These are phyloP conservation scores for Xerocomellus chrysenteron DNA, from an alignment of 768 basidiomycete species.

Conservation along the genomic window DNA sequence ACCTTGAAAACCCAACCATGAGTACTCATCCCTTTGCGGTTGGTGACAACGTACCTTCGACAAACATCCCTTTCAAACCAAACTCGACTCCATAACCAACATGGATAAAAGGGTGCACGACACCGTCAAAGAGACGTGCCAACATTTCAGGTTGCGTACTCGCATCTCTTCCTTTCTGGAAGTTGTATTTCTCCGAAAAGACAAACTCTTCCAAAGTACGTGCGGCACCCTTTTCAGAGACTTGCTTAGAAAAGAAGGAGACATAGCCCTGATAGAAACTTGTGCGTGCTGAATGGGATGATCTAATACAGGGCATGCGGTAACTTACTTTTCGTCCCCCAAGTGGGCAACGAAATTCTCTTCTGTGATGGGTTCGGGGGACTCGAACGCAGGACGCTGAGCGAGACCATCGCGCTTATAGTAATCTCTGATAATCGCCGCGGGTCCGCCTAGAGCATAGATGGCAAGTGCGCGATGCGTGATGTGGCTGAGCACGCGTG, in stretches of 20 bases:
- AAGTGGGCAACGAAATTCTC: slow-evolving; percentile 26
- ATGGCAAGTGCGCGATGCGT: slow-evolving; percentile 31
- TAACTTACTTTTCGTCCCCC: slow-evolving; percentile 24
- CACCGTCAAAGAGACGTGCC: slow-evolving; percentile 43
- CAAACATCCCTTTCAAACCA: slow-evolving; percentile 55
- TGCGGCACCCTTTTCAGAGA: slow-evolving; percentile 17
- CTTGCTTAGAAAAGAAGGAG: slow-evolving; percentile 21
- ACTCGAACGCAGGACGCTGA: slow-evolving; percentile 24
- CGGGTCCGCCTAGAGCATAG: slow-evolving; percentile 29
- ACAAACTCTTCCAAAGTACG: slow-evolving; percentile 27
- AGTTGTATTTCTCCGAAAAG: slow-evolving; percentile 32
- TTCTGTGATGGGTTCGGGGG: slow-evolving; percentile 26
- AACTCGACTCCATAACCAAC: slow-evolving; percentile 64
- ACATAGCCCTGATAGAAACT: slow-evolving; percentile 32
- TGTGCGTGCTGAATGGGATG: not conserved
- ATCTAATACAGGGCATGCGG: not conserved
- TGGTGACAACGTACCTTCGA: slow-evolving; percentile 47
- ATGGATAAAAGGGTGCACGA: slow-evolving; percentile 66
- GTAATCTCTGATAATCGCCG: slow-evolving; percentile 22
- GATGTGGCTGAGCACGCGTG: slow-evolving; percentile 21
- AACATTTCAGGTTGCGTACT: slow-evolving; percentile 50
- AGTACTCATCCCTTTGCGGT: not conserved
- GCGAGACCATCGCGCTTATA: slow-evolving; percentile 20
- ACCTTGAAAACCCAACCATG: slow-evolving; percentile 11
- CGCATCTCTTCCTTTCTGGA: slow-evolving; percentile 10